A percentile compares a stretch with the other conserved stretches of the same genome.
Conservation (phyloP, 345 rosid species). For the Moricandia arvensis region DNA sequence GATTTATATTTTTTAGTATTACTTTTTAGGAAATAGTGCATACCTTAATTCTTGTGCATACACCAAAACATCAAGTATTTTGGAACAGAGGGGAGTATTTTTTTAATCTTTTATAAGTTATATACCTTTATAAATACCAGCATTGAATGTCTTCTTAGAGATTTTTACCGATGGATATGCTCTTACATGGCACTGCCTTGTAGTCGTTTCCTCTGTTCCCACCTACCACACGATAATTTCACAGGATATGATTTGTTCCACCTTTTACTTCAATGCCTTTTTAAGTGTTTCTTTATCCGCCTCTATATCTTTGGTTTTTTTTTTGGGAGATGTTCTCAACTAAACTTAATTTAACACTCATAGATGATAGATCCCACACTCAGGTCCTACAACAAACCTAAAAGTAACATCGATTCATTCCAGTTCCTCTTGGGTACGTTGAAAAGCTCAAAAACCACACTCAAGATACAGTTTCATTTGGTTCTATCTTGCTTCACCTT, state of each 20-base stretch:
- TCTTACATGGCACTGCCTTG: not conserved
- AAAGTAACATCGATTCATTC: not conserved
- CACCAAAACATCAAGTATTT: no score
- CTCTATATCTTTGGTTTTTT: not conserved
- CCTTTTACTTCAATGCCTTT: not conserved
- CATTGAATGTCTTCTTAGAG: no score
- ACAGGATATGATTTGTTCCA: not conserved
- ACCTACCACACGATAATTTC: not conserved
- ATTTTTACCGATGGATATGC: no score
- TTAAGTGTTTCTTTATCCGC: not conserved
- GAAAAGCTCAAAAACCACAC: not conserved
- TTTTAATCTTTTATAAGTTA: no score
- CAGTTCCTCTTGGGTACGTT: not conserved
- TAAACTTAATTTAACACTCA: not conserved
- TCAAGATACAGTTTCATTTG: not conserved
- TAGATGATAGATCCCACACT: not conserved
- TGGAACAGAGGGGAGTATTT: no score
- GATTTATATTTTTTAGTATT: no score
- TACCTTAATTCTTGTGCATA: no score
- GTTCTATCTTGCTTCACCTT: constrained; percentile 18
- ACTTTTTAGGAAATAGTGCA: no score
- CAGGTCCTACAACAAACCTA: not conserved
- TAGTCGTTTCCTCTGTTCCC: not conserved
- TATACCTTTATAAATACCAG: no score
- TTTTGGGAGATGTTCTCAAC: not conserved